Base-by-base conservation (phyloP, 2,329 filamentous ascomycete species). In the Didymella keratinophila region DNA sequence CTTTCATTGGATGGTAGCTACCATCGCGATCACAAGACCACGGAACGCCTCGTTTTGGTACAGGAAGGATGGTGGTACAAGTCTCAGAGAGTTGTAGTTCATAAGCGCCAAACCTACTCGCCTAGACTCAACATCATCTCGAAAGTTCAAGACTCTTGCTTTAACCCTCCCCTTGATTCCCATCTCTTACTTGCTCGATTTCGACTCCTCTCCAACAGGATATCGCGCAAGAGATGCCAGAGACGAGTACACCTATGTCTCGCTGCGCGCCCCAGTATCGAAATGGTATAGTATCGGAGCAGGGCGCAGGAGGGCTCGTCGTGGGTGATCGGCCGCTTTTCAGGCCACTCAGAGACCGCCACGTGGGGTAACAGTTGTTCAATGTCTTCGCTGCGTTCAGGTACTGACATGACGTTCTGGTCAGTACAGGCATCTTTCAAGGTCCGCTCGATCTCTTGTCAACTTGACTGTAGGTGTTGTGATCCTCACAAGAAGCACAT, bases 271-370 rank as follows among this genome's bases (percentile, higher is more conserved):
- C 8, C 9, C 27, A 48, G 5, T n/a, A 25, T 52, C 12, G 25
- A 49, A 36, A 21, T 51, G 55, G 45, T 16, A 44, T 46, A 18
- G 58, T 58, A 55, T 63, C 46, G 52, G 61, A 56, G 62, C 56
- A 61, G 61, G 58, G 55, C 49, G 56, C 49, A 61, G 52, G 25
- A 53, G 46, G 41, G 50, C 42, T 54, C 57, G 47, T 59, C 25
- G 62, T 65, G 64, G 66, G 57, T 67, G 73, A 76, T 76, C 74
- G 73, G 69, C 69, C 68, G 67, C 60, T 58, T 68, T 70, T 65
- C 65, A 77, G 72, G 67, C 76, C 75, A 78, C 71, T 78, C 75
- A 78, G 74, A 74, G 74, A 72, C 69, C 70, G 76, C 75, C 76
- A 78, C 76, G 76, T 78, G 67, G 67, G 72, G 62, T 69, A 52